Conservation (phyloP, 2,329 filamentous ascomycete genomes). For the Ophiostoma sp. region DNA sequence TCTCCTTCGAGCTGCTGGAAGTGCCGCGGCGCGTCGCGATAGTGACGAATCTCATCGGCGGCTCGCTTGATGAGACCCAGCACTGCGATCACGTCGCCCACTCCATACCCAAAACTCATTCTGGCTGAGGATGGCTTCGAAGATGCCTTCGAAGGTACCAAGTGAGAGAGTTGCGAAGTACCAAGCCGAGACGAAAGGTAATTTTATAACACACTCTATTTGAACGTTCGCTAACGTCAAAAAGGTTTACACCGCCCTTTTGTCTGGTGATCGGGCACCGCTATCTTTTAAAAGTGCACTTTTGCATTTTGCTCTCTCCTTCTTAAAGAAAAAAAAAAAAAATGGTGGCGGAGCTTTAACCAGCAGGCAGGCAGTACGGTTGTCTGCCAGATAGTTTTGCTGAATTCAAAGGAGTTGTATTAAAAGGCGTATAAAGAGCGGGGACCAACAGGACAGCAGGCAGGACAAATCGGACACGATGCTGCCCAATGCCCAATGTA, state of each 20-base stretch:
- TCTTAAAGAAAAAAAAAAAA: background rate
- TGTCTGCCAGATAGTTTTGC: background rate
- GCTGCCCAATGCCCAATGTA: conserved; percentile 25
- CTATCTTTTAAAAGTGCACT: background rate
- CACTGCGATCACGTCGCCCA: background rate
- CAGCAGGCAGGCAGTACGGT: background rate
- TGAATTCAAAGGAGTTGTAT: background rate
- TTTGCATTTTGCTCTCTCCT: background rate
- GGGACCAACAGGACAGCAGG: background rate
- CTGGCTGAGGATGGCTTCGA: no score
- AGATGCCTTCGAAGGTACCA: background rate
- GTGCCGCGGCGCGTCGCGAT: conserved; percentile 6
- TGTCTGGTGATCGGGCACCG: background rate
- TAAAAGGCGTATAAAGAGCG: background rate
- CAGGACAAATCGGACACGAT: background rate
- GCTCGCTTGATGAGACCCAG: conserved; percentile 1
- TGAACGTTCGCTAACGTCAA: background rate
- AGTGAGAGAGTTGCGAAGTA: background rate
- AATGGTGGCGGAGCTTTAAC: background rate
- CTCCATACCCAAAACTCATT: conserved; percentile 2
- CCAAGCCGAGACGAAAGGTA: background rate
- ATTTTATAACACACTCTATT: background rate
- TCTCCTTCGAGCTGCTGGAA: background rate
- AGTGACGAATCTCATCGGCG: conserved; percentile 4
- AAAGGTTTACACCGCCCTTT: background rate